Percentiles rank a stretch among this genome's conserved stretches.
These are phyloP conservation scores for Talinum fruticosum DNA, from an alignment of 148 eudicot species.

Conservation along the genomic window DNA sequence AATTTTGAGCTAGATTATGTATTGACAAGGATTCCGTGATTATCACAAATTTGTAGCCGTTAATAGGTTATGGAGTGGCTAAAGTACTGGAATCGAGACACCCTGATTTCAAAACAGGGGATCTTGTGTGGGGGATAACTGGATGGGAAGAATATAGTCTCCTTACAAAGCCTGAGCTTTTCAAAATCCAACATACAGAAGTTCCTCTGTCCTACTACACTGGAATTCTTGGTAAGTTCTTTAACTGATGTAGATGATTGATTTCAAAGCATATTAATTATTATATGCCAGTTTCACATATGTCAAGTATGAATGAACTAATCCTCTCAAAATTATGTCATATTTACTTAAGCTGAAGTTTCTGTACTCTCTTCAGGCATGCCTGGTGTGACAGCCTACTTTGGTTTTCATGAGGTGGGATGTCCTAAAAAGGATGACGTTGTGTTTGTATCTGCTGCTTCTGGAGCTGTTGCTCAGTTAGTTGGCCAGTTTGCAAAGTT, in stretches of 20 bases:
- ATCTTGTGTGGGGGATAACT: constrained; percentile 50
- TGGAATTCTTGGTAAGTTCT: constrained; percentile 52
- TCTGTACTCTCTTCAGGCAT: background rate
- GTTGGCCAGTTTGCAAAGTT: constrained; percentile 50
- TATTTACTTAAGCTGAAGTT: too few species aligned
- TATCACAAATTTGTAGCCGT: constrained; percentile 24
- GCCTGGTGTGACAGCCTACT: background rate
- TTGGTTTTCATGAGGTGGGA: background rate
- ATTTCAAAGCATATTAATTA: background rate
- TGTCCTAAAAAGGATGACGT: background rate
- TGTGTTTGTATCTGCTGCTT: background rate
- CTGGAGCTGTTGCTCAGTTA: constrained; percentile 31
- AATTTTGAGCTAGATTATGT: too few species aligned
- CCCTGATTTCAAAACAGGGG: constrained; percentile 48
- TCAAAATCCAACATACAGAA: constrained; percentile 51
- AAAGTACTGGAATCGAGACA: constrained; percentile 50
- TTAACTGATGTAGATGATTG: background rate
- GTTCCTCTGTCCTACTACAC: constrained; percentile 67
- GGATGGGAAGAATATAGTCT: constrained; percentile 64
- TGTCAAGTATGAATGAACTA: too few species aligned
- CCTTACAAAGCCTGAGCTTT: constrained; percentile 20
- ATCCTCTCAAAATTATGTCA: too few species aligned
- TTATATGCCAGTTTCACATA: background rate
- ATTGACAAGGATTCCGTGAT: too few species aligned
- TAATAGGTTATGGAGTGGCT: constrained; percentile 51